Evolutionary conservation across 495 filamentous ascomycete genomes (phyloP), one percentile per base, ranked within the genome.

Genomic region (Ramalina intermedia): DNA sequence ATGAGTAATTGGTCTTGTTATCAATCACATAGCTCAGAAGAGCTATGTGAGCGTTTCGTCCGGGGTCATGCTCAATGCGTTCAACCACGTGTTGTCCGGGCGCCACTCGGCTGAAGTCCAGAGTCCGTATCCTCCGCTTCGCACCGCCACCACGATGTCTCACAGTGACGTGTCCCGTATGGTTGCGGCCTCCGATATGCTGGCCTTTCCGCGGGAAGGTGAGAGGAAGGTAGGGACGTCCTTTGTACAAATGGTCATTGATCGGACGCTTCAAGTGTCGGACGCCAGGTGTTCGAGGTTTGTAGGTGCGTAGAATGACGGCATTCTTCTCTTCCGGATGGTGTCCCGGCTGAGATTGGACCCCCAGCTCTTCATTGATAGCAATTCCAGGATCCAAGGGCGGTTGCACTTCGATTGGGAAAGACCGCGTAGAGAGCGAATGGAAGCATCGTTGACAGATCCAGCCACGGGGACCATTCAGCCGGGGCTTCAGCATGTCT

Each of bases 171-270:
- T 73, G 67, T 9, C 91, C 91, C 23, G 72, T 79, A 61, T 87
- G 82, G 65, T 96, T 98, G 52, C 91, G 80, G 24, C 91, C 91
- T 63, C 93, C 91, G 58, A 93, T 93, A 18, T 74, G 78, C 47
- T 91, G 86, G 26, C 91, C 91, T 63, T 86, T 86, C 66, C 94
- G 93, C 37, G 86, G 73, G 56, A 85, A 86, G 2, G 91, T 98
- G 61, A 98, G 72, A 39, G 80, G 79, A 11, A 82, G 71, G 53
- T 81, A 79, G 0, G 93, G 87, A 37, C 88, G 74, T 41, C 88
- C 90, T 69, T 93, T 94, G 82, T 84, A 96, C 27, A 98, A 71
- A 63, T 96, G 93, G 54, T 96, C 91, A 66, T 95, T 95, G 61
- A 96, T 81, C 9, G 91, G 87, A 16, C 91, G 75, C 51, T 79